Conservation (phyloP, 1,139 yeast genomes). For the Debaryomyces subglobosus region DNA sequence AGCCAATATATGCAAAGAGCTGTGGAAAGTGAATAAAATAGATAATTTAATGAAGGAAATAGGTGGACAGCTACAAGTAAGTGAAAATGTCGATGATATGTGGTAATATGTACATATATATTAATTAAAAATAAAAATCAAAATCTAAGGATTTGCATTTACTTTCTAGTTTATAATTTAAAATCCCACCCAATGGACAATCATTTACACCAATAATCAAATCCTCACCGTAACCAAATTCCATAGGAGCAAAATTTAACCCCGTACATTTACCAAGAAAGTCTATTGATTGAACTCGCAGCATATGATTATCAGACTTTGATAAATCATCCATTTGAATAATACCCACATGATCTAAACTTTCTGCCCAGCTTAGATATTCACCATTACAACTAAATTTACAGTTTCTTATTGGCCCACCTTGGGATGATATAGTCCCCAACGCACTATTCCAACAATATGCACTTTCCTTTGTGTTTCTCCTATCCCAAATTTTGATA, state of each 20-base stretch:
- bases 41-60: slow-evolving; percentile 39
- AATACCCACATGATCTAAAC: slow-evolving; percentile 61
- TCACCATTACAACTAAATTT: slow-evolving; percentile 51
- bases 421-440: slow-evolving; percentile 25
- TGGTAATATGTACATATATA: slow-evolving; percentile 36
- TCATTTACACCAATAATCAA: slow-evolving; percentile 59
- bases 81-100: slow-evolving; percentile 48
- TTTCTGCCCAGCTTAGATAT: slow-evolving; percentile 59
- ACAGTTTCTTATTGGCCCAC: slow-evolving; percentile 57
- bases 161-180: slow-evolving; percentile 49
- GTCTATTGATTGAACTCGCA: slow-evolving; percentile 51
- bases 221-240: slow-evolving; percentile 49
- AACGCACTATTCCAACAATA: slow-evolving; percentile 42
- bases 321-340: slow-evolving; percentile 38
- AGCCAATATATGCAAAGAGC: slow-evolving; percentile 37
- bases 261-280: slow-evolving; percentile 65
- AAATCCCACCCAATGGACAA: slow-evolving; percentile 59
- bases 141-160: slow-evolving; percentile 40
- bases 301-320: slow-evolving; percentile 15
- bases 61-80: slow-evolving; percentile 43
- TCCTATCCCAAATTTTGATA: slow-evolving; percentile 56
- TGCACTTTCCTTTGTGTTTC: slow-evolving; percentile 30
- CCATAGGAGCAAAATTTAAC: slow-evolving; percentile 49
- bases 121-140: slow-evolving; percentile 36
- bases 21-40: slow-evolving; percentile 33